Conservation (phyloP, 1,284 basidiomycete species). For the Cutaneotrichosporon dermatis region DNA sequence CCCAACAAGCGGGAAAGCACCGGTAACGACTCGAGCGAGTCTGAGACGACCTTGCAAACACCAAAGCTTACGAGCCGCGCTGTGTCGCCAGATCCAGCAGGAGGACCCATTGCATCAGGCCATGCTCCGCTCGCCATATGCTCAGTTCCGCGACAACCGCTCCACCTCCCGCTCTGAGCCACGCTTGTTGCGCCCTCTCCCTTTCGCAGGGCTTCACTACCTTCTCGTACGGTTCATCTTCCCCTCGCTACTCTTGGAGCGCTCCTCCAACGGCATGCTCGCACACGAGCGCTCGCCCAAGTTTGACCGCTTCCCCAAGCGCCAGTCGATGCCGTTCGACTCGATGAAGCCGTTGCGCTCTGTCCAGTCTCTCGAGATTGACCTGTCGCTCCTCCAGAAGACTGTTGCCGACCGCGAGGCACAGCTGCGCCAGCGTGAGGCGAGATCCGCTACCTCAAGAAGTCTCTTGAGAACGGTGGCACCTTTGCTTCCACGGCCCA, state of each 20-base stretch:
- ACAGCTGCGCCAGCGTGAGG: conserved; percentile 70
- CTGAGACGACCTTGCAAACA: conserved; percentile 17
- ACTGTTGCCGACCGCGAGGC: conserved; percentile 77
- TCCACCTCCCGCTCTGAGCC: conserved; percentile 6
- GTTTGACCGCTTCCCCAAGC: conserved; percentile 30
- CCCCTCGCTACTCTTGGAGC: conserved; percentile 40
- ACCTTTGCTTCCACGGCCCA: neutral
- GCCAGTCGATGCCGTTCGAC: conserved; percentile 29
- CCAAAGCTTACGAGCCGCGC: conserved; percentile 18
- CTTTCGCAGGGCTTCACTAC: conserved; percentile 93
- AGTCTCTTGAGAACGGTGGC: conserved; percentile 46
- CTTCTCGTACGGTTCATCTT: conserved; percentile 59
- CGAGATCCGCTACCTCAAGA: conserved; percentile 76
- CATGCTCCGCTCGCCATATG: conserved; percentile 78
- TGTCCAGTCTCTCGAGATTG: conserved; percentile 77
- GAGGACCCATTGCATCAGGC: conserved; percentile 86
- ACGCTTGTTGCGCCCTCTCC: conserved; percentile 56
- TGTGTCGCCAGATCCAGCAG: conserved; percentile 20
- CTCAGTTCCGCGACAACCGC: conserved; percentile 35
- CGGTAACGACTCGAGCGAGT: conserved; percentile 24
- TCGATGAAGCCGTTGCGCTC: conserved; percentile 55
- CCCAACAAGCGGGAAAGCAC: conserved; percentile 18
- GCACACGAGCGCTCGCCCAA: conserved; percentile 20
- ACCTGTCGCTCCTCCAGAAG: conserved; percentile 85
- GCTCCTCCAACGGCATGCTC: conserved; percentile 17